These are phyloP conservation scores for Starmerella scarabaei DNA, from an alignment of 805 yeast species.

Conservation along the genomic window DNA sequence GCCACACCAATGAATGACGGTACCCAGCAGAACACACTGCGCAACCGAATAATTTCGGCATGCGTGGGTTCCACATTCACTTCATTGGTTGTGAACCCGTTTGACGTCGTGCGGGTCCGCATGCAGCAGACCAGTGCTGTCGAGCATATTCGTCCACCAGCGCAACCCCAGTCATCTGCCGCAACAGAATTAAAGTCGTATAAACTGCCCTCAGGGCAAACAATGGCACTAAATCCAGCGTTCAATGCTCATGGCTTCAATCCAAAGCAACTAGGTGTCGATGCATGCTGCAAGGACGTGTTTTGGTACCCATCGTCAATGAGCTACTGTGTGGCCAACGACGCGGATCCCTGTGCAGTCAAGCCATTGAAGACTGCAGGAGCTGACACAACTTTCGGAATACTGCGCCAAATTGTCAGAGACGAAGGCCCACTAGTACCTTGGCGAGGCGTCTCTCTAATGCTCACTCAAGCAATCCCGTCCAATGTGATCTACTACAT, in stretches of 20 bases:
- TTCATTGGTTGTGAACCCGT: constrained; percentile 32
- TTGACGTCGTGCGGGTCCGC: constrained; percentile 34
- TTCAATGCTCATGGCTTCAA: neutral
- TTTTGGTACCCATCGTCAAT: constrained; percentile 29
- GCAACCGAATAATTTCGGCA: constrained; percentile 27
- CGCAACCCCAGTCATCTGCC: neutral
- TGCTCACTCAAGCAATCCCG: constrained; percentile 77
- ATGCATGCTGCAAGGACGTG: constrained; percentile 31
- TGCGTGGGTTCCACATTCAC: constrained; percentile 33
- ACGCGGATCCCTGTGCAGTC: constrained; percentile 10
- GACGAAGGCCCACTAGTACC: constrained; percentile 66
- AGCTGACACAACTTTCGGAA: constrained; percentile 43
- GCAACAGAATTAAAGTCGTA: neutral
- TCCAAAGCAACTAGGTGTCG: constrained; percentile 24
- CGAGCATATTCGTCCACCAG: constrained; percentile 5
- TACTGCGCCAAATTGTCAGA: constrained; percentile 49
- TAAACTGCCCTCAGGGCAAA: neutral
- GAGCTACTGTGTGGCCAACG: constrained; percentile 29
- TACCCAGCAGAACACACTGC: no score
- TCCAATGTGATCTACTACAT: constrained; percentile 87
- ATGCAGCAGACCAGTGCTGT: constrained; percentile 29
- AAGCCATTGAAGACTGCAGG: neutral
- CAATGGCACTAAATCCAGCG: neutral
- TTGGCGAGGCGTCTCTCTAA: constrained; percentile 81
- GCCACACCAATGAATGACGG: no score